These are phyloP conservation scores for Pouteria glomerata DNA, from an alignment of 148 eudicot species.

Conservation along the genomic window DNA sequence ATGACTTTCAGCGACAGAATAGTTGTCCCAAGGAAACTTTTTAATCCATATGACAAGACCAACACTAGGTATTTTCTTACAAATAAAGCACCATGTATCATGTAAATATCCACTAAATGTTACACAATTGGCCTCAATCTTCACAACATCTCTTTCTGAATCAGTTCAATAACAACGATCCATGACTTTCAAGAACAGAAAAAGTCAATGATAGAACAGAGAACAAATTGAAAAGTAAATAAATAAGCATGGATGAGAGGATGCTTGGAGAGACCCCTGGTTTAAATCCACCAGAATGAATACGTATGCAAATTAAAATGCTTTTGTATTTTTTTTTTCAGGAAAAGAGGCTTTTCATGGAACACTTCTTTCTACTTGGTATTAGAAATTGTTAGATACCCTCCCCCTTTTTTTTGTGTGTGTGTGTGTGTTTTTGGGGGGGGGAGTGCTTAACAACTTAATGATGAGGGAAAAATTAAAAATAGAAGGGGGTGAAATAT, in stretches of 20 bases:
- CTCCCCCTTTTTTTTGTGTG: too few relatives aligned
- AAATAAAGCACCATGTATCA: too few relatives aligned
- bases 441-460: not conserved
- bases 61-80: too few relatives aligned
- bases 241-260: not conserved
- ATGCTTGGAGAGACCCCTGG: not conserved
- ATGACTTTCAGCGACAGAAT: too few relatives aligned
- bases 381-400: not conserved
- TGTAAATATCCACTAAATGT: too few relatives aligned
- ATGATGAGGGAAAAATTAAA: not conserved
- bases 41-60: too few relatives aligned
- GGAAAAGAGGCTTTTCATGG: not conserved
- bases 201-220: not conserved
- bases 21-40: too few relatives aligned
- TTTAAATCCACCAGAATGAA: not conserved
- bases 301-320: not conserved
- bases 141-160: too few relatives aligned
- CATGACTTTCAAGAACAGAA: not conserved
- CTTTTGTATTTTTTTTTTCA: not conserved
- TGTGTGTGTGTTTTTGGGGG: too few relatives aligned
- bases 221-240: not conserved
- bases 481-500: not conserved
- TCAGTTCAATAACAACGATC: not conserved
- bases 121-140: too few relatives aligned
- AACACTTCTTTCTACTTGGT: not conserved